Conservation (phyloP, 2,329 filamentous ascomycete genomes). For the Xylaria sp. region DNA sequence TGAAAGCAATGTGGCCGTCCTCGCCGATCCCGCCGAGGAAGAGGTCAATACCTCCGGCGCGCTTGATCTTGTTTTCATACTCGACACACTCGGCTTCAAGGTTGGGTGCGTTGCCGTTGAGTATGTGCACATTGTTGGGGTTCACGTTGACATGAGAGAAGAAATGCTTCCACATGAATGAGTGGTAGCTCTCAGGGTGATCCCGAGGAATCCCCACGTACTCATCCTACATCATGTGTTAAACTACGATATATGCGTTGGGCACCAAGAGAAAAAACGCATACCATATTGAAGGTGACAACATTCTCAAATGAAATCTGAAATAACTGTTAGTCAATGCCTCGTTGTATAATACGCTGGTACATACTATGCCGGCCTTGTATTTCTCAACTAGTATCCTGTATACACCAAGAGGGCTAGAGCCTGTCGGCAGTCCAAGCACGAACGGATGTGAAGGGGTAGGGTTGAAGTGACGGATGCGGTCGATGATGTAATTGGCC, state of each 20-base stretch:
- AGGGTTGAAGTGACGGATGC: constrained; percentile 81
- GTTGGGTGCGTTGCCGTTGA: constrained; percentile 81
- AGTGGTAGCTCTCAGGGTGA: constrained; percentile 87
- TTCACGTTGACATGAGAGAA: constrained; percentile 86
- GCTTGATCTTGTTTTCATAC: constrained; percentile 82
- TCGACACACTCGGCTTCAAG: constrained; percentile 79
- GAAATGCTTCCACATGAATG: constrained; percentile 93
- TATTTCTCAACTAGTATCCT: constrained; percentile 76
- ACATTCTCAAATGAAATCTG: constrained; percentile 88
- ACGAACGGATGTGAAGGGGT: constrained; percentile 80
- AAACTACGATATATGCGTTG: constrained; percentile 15
- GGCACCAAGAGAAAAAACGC: constrained; percentile 32
- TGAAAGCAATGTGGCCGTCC: constrained; percentile 91
- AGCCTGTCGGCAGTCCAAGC: constrained; percentile 84
- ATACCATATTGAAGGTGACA: constrained; percentile 90
- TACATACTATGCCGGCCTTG: constrained; percentile 69
- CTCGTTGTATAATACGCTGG: constrained; percentile 6
- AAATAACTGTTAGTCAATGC: constrained; percentile 47
- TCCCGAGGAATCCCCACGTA: constrained; percentile 86
- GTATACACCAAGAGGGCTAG: constrained; percentile 82
- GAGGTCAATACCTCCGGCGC: constrained; percentile 81
- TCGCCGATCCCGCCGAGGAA: constrained; percentile 87
- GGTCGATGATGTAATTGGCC: constrained; percentile 83
- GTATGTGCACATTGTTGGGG: constrained; percentile 84
- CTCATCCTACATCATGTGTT: constrained; percentile 69